Evolutionary conservation across 192 early-diverging fungal species (phyloP).

Genomic region (Geosiphon pyriformis): DNA sequence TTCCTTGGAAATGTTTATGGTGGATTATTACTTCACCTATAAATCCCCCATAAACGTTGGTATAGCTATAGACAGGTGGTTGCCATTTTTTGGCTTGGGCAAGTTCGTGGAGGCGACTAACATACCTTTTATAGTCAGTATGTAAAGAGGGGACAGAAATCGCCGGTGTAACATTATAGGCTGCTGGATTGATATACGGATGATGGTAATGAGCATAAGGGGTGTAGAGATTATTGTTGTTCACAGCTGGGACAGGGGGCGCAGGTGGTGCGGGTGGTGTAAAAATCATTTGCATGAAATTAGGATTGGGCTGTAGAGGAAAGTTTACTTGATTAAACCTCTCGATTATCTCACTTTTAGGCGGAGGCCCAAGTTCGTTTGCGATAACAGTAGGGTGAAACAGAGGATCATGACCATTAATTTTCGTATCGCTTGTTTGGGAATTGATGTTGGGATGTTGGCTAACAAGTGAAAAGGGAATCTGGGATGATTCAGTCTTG

Average conservation of each 20-base stretch:
- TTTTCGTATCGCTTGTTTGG: neutral
- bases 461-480: neutral
- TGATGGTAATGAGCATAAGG: neutral
- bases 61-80: neutral
- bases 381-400: neutral
- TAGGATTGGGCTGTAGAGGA: neutral
- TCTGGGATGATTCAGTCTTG: neutral
- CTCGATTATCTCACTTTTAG: slow-evolving; percentile 6
- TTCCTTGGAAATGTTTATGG: neutral
- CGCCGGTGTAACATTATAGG: neutral
- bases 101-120: slow-evolving; percentile 9
- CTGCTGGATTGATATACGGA: neutral
- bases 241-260: too few relatives aligned
- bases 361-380: slow-evolving; percentile 8
- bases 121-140: slow-evolving; percentile 3
- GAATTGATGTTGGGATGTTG: neutral
- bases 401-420: neutral
- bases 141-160: neutral
- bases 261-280: neutral
- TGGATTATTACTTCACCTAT: neutral
- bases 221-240: neutral
- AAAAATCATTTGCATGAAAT: neutral
- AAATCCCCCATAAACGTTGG: slow-evolving; percentile 7
- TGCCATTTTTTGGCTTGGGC: slow-evolving; percentile 1
- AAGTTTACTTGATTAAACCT: neutral